Evolutionary conservation across 352 stramenopile genomes (phyloP).

Genomic region (Phytopythium delawarense): DNA sequence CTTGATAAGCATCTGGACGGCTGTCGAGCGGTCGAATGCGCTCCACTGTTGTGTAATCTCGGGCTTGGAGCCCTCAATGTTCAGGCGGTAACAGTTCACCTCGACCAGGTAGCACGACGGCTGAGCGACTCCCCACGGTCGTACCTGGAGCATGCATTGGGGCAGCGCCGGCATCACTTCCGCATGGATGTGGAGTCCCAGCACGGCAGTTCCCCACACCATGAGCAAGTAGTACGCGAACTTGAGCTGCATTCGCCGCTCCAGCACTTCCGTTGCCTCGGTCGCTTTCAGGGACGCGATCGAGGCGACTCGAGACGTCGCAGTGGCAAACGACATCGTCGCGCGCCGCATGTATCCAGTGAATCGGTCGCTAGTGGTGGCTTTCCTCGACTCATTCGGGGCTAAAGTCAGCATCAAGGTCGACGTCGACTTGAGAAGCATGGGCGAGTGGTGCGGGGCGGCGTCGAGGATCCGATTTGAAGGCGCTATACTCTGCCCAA

Average conservation of each 20-base stretch:
- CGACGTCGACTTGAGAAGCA: background rate
- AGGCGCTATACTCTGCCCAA: constrained; percentile 7
- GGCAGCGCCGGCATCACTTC: constrained; percentile 8
- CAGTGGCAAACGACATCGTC: background rate
- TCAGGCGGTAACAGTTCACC: constrained; percentile 21
- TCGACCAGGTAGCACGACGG: constrained; percentile 29
- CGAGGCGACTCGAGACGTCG: background rate
- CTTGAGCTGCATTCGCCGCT: constrained; percentile 8
- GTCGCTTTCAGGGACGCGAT: background rate
- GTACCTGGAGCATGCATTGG: constrained; percentile 23
- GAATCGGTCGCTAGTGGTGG: background rate
- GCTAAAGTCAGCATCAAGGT: background rate
- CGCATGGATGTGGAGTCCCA: constrained; percentile 20
- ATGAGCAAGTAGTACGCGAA: constrained; percentile 11
- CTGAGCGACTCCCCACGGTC: constrained; percentile 22
- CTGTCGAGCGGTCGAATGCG: constrained; percentile 19
- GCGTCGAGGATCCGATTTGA: background rate
- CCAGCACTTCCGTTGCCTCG: constrained; percentile 3
- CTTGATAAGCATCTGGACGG: constrained; percentile 26
- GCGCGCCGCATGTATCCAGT: background rate
- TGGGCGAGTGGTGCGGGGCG: background rate
- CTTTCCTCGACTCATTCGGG: background rate
- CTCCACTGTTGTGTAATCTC: constrained; percentile 16
- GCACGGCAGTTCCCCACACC: constrained; percentile 12
- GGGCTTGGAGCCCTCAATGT: constrained; percentile 11